These are phyloP conservation scores for Barnettozyma populi DNA, from an alignment of 805 yeast species.

Conservation along the genomic window DNA sequence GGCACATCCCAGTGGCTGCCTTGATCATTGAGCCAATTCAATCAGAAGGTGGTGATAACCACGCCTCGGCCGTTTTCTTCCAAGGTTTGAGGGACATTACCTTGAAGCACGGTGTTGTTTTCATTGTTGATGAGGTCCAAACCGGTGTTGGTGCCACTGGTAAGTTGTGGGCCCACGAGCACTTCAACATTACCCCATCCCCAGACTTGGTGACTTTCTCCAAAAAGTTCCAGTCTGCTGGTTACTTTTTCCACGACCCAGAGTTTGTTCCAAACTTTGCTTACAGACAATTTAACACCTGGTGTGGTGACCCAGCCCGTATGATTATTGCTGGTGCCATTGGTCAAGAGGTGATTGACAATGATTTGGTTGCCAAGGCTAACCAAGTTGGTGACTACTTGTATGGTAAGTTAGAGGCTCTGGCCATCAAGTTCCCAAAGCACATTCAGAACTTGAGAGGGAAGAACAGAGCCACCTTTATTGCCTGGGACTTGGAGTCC, in stretches of 20 bases:
- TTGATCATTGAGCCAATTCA: slow-evolving; percentile 87
- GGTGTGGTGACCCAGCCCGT: slow-evolving; percentile 91
- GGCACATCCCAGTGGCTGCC: slow-evolving; percentile 82
- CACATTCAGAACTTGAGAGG: slow-evolving; percentile 60
- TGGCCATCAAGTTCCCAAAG: slow-evolving; percentile 52
- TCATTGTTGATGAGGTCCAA: slow-evolving; percentile 84
- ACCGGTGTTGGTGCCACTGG: slow-evolving; percentile 91
- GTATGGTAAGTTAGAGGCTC: slow-evolving; percentile 46
- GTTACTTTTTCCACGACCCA: slow-evolving; percentile 74
- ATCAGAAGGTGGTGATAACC: slow-evolving; percentile 91
- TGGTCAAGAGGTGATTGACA: slow-evolving; percentile 54
- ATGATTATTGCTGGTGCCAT: slow-evolving; percentile 72
- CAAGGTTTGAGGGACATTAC: slow-evolving; percentile 79
- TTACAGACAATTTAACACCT: slow-evolving; percentile 89
- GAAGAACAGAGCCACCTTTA: slow-evolving; percentile 67
- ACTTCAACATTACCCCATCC: slow-evolving; percentile 66
- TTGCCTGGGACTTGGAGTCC: slow-evolving; percentile 69
- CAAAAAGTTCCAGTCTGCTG: slow-evolving; percentile 86
- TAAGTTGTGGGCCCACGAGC: slow-evolving; percentile 83
- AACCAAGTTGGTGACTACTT: slow-evolving; percentile 63
- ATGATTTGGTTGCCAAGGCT: slow-evolving; percentile 53
- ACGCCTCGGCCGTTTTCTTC: slow-evolving; percentile 72
- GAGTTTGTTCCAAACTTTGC: slow-evolving; percentile 68
- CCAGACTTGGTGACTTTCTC: slow-evolving; percentile 86
- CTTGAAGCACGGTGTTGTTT: slow-evolving; percentile 58